Evolutionary conservation across 371 early-diverging fungal genomes (phyloP).

Genomic region (Blyttiomyces sp.): DNA sequence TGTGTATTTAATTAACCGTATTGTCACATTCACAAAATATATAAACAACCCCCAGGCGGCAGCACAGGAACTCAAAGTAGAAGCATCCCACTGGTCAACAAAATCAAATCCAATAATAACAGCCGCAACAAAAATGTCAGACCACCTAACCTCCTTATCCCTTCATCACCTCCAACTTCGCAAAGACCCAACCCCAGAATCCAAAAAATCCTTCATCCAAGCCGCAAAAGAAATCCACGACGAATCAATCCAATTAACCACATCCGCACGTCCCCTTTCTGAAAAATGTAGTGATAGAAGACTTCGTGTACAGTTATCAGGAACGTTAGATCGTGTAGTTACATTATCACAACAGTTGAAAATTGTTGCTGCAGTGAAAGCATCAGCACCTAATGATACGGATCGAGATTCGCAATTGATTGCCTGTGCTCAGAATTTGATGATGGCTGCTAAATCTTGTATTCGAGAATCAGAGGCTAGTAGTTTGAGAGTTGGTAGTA

Average conservation of each 20-base stretch:
- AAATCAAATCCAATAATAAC: conserved; percentile 42
- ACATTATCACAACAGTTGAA: conserved; percentile 48
- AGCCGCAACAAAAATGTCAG: conserved; percentile 28
- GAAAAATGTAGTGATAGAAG: conserved; percentile 39
- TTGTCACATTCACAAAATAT: no score
- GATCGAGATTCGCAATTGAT: conserved; percentile 43
- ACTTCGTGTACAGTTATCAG: conserved; percentile 26
- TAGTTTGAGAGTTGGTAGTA: conserved; percentile 25
- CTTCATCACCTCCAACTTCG: no score
- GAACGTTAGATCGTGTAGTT: conserved; percentile 27
- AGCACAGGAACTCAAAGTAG: conserved; percentile 50
- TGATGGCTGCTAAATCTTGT: conserved; percentile 31
- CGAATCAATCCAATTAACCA: conserved; percentile 21
- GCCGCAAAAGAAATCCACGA: conserved; percentile 34
- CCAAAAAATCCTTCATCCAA: conserved; percentile 41
- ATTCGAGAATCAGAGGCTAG: conserved; percentile 40
- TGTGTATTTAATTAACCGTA: no score
- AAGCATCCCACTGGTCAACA: conserved; percentile 41
- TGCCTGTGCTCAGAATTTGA: conserved; percentile 42
- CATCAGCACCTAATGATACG: conserved; percentile 34
- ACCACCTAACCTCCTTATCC: conserved; percentile 33
- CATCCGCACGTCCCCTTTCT: conserved; percentile 21
- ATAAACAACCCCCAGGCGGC: no score
- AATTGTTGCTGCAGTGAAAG: conserved; percentile 53
- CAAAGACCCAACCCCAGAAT: conserved; percentile 27